These are phyloP conservation scores for Cladobotryum protrusum DNA, from an alignment of 2,329 filamentous ascomycete genomes.

Conservation along the genomic window DNA sequence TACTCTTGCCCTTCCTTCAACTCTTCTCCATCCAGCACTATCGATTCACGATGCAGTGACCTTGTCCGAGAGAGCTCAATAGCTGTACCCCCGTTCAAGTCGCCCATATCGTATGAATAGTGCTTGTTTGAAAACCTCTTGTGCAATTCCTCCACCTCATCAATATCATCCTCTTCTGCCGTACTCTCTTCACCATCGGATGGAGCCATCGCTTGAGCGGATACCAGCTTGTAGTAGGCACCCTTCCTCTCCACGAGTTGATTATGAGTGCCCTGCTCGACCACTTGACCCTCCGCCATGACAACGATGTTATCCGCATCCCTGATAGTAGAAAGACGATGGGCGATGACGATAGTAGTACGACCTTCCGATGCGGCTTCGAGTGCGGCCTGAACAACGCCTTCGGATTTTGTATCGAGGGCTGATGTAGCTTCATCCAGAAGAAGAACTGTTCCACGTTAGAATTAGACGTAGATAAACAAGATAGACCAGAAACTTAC, in stretches of 20 bases:
- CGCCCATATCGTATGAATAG: no score
- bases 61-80: no score
- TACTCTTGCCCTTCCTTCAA: conserved; percentile 42
- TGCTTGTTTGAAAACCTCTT: conserved; percentile 38
- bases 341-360: conserved; percentile 93
- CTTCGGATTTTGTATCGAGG: conserved; percentile 89
- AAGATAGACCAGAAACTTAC: conserved; percentile 18
- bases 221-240: conserved; percentile 79
- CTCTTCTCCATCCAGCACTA: no score
- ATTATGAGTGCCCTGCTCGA: conserved; percentile 87
- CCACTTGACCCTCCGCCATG: conserved; percentile 75
- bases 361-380: conserved; percentile 78
- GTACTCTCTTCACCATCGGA: conserved; percentile 47
- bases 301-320: conserved; percentile 94
- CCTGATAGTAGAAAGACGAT: conserved; percentile 89
- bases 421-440: conserved; percentile 93
- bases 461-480: no score
- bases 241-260: conserved; percentile 62
- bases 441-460: conserved; percentile 53
- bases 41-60: no score
- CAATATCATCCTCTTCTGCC: conserved; percentile 45
- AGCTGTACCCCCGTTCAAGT: no score
- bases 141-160: conserved; percentile 44
- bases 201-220: conserved; percentile 74
- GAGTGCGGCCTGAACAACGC: conserved; percentile 85